Percentiles rank a stretch among this genome's conserved stretches.
phyloP scores from a whole-genome alignment of 805 yeast genomes.

The Sugiyamaella americana region DNA sequence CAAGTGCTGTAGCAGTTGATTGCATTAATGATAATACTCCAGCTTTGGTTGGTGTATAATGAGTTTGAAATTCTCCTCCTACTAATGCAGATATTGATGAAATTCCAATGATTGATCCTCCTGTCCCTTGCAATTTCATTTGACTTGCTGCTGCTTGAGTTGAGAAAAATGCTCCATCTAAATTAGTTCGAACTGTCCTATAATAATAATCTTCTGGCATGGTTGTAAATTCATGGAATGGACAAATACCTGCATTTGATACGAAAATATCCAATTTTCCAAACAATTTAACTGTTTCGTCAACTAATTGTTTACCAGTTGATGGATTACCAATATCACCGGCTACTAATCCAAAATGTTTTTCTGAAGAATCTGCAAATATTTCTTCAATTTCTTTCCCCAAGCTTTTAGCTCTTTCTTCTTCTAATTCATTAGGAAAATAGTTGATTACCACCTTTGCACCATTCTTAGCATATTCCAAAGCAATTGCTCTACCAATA shows the following conservation, averaged over 20 bases:
- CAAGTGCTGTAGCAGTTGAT: slow-evolving; percentile 56
- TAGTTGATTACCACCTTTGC: slow-evolving; percentile 36
- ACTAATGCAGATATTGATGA: slow-evolving; percentile 62
- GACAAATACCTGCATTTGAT: slow-evolving; percentile 52
- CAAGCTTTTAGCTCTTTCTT: slow-evolving; percentile 58
- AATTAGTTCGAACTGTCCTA: slow-evolving; percentile 52
- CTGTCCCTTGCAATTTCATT: slow-evolving; percentile 44
- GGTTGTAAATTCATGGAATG: slow-evolving; percentile 43
- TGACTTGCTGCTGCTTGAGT: slow-evolving; percentile 59
- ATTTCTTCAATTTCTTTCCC: slow-evolving; percentile 27
- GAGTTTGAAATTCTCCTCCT: slow-evolving; percentile 45
- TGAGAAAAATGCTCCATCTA: slow-evolving; percentile 57
- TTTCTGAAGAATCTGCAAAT: slow-evolving; percentile 16
- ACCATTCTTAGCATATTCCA: slow-evolving; percentile 41
- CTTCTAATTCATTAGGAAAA: slow-evolving; percentile 41
- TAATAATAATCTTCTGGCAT: slow-evolving; percentile 50
- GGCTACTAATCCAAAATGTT: slow-evolving; percentile 31
- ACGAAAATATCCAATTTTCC: slow-evolving; percentile 49
- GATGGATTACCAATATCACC: slow-evolving; percentile 42
- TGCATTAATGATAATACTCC: slow-evolving; percentile 57
- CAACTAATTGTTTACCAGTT: slow-evolving; percentile 29
- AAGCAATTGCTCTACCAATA: slow-evolving; percentile 45
- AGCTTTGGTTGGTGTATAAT: slow-evolving; percentile 63
- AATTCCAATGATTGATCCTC: slow-evolving; percentile 52
- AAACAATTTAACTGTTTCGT: slow-evolving; percentile 34